A percentile compares a stretch with the other conserved stretches of the same genome.
These are phyloP conservation scores for Sanguinoderma infundibulare DNA, from an alignment of 1,284 basidiomycete genomes.

Conservation along the genomic window DNA sequence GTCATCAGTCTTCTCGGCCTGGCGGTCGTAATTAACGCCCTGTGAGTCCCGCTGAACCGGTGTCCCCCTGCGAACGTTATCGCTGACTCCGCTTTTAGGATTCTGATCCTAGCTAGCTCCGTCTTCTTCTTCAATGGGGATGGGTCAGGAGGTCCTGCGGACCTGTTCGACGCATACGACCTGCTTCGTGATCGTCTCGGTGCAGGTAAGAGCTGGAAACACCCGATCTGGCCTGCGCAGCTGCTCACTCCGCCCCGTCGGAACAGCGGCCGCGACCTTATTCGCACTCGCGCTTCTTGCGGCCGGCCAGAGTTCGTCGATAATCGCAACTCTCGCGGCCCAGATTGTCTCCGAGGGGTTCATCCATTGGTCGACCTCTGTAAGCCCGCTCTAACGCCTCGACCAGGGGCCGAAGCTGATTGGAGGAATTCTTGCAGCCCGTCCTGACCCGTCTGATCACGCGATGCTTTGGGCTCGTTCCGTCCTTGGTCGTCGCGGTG, in stretches of 20 bases:
- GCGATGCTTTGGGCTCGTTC: slow-evolving; percentile 82
- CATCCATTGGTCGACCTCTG: slow-evolving; percentile 86
- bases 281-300: slow-evolving; percentile 88
- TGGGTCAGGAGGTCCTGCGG: slow-evolving; percentile 51
- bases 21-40: slow-evolving; percentile 85
- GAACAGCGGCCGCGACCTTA: slow-evolving; percentile 71
- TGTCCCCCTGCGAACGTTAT: neutral
- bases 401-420: neutral
- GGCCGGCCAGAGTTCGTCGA: slow-evolving; percentile 89
- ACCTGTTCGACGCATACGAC: slow-evolving; percentile 82
- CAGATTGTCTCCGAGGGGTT: slow-evolving; percentile 95
- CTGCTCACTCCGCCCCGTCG: neutral
- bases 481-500: slow-evolving; percentile 80
- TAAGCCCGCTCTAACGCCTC: slow-evolving; percentile 39
- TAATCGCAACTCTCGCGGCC: slow-evolving; percentile 92
- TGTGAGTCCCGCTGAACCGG: slow-evolving; percentile 46
- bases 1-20: slow-evolving; percentile 72
- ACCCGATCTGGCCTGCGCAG: neutral
- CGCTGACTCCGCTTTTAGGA: slow-evolving; percentile 43
- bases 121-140: slow-evolving; percentile 72
- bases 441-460: slow-evolving; percentile 83
- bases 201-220: slow-evolving; percentile 48
- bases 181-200: slow-evolving; percentile 73
- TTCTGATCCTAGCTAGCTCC: slow-evolving; percentile 67
- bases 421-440: slow-evolving; percentile 52